phyloP scores from a whole-genome alignment of 2,329 filamentous ascomycete genomes.

The Juglanconis oblonga region DNA sequence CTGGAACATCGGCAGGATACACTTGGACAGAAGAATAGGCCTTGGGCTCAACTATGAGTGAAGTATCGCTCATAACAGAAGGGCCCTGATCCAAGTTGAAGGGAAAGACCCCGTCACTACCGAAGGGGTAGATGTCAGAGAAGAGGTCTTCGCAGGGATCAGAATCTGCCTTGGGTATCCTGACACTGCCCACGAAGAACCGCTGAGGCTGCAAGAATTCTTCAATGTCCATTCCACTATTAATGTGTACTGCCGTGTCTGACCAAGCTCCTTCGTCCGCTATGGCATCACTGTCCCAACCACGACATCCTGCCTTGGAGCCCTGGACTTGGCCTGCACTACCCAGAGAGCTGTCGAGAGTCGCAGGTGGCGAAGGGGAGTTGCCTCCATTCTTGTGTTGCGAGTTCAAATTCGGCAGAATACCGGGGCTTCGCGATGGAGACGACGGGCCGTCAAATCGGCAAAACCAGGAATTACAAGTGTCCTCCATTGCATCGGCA shows the following conservation, averaged over 20 bases:
- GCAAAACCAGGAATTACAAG: neutral
- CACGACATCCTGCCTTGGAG: neutral
- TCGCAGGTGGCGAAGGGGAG: neutral
- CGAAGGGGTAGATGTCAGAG: neutral
- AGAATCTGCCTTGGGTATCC: neutral
- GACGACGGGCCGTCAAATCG: neutral
- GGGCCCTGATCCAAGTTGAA: neutral
- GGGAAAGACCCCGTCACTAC: neutral
- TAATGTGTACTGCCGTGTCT: too few relatives aligned
- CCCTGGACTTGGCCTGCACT: neutral
- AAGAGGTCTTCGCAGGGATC: neutral
- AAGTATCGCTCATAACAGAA: neutral
- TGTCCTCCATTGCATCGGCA: neutral
- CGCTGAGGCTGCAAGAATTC: neutral
- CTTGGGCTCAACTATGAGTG: neutral
- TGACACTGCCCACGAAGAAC: neutral
- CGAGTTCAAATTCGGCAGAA: neutral
- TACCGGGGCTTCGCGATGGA: neutral
- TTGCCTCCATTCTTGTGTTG: neutral
- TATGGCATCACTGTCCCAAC: too few relatives aligned
- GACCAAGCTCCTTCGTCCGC: too few relatives aligned
- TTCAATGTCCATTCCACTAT: neutral
- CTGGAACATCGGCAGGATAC: neutral
- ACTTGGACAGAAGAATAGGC: neutral
- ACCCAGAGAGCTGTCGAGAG: neutral